phyloP scores from a whole-genome alignment of 306 rosid species.

The Pyrus bretschneideri region DNA sequence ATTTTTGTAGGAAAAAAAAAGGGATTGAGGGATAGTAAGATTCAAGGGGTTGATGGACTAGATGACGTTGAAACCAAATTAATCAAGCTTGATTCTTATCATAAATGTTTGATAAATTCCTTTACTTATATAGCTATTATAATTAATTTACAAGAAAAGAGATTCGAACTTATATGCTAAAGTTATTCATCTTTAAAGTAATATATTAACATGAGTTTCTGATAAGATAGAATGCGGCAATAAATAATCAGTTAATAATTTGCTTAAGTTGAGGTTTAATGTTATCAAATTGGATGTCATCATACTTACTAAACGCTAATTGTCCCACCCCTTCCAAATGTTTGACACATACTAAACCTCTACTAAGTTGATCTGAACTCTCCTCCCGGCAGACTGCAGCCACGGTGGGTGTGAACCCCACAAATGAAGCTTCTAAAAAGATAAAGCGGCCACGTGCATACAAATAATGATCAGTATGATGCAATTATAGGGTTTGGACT shows the following conservation, averaged over 20 bases:
- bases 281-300: background rate
- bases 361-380: background rate
- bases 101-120: background rate
- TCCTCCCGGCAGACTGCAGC: background rate
- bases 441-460: slow-evolving; percentile 23
- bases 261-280: background rate
- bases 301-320: background rate
- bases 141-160: too few species aligned
- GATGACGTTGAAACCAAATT: too few species aligned
- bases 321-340: background rate
- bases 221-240: too few species aligned
- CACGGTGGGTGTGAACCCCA: slow-evolving; percentile 7
- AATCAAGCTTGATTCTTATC: background rate
- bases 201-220: background rate
- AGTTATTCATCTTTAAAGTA: background rate
- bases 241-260: background rate
- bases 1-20: background rate
- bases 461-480: slow-evolving; percentile 24
- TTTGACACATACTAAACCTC: background rate
- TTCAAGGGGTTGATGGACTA: background rate
- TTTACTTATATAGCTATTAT: too few species aligned
- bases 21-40: background rate
- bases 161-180: too few species aligned
- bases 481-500: slow-evolving; percentile 26
- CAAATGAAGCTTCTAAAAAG: slow-evolving; percentile 25